Percentiles rank a stretch among this genome's conserved stretches.
phyloP scores from a whole-genome alignment of 495 filamentous ascomycete species.

The Talaromyces liani region DNA sequence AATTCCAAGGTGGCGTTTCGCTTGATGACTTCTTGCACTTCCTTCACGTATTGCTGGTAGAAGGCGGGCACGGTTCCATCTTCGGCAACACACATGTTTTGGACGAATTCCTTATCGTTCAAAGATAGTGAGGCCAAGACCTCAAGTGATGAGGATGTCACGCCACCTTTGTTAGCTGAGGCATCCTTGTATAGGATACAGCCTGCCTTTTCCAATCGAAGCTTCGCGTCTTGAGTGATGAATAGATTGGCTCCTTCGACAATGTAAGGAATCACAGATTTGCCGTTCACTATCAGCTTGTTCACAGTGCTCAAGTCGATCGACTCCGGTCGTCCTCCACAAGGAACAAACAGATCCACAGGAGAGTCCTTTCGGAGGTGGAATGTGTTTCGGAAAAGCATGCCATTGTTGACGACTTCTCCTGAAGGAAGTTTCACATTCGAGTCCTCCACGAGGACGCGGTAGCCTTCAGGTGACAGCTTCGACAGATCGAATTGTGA shows the following conservation, averaged over 20 bases:
- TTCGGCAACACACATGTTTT: slow-evolving; percentile 84
- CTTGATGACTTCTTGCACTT: slow-evolving; percentile 83
- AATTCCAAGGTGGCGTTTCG: slow-evolving; percentile 89
- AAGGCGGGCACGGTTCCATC: slow-evolving; percentile 78
- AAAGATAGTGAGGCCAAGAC: slow-evolving; percentile 92
- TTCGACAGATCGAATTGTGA: slow-evolving; percentile 78
- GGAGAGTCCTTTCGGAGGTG: slow-evolving; percentile 70
- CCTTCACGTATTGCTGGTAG: slow-evolving; percentile 86
- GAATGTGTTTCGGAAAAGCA: slow-evolving; percentile 92
- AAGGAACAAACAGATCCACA: slow-evolving; percentile 90
- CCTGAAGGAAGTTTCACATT: slow-evolving; percentile 80
- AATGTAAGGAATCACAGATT: slow-evolving; percentile 81
- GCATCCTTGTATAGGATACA: slow-evolving; percentile 96
- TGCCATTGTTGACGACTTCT: slow-evolving; percentile 84
- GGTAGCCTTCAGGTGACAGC: slow-evolving; percentile 80
- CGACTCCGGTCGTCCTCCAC: slow-evolving; percentile 92
- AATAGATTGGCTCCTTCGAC: slow-evolving; percentile 98
- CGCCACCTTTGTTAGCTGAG: slow-evolving; percentile 96
- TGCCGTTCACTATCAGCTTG: slow-evolving; percentile 78
- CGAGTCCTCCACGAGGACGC: slow-evolving; percentile 85
- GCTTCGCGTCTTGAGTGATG: slow-evolving; percentile 97
- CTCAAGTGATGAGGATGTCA: slow-evolving; percentile 96
- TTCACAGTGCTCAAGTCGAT: slow-evolving; percentile 83
- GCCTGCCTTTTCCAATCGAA: slow-evolving; percentile 87
- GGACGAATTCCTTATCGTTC: slow-evolving; percentile 76